A percentile compares a stretch with the other conserved stretches of the same genome.
Evolutionary conservation across 805 yeast genomes (phyloP).

Genomic region (Candida saitoana): DNA sequence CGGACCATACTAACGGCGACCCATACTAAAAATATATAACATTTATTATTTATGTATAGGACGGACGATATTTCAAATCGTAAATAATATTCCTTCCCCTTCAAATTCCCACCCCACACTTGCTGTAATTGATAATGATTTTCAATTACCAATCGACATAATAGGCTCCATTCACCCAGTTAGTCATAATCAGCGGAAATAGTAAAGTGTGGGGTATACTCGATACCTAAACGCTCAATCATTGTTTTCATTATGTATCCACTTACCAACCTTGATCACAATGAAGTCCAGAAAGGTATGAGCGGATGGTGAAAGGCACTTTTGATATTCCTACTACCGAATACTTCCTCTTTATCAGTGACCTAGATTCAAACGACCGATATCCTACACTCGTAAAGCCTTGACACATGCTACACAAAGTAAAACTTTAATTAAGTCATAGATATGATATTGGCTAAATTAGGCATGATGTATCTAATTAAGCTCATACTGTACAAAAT

Average conservation of each 20-base stretch:
- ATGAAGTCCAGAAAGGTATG: too few relatives aligned
- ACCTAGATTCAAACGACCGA: too few relatives aligned
- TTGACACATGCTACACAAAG: too few relatives aligned
- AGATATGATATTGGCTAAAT: too few relatives aligned
- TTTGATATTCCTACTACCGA: too few relatives aligned
- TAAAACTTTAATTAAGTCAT: too few relatives aligned
- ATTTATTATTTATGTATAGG: neutral
- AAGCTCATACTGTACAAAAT: neutral
- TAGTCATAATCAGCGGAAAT: neutral
- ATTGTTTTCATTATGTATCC: neutral
- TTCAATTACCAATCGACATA: neutral
- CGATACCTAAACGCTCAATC: neutral
- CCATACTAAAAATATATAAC: too few relatives aligned
- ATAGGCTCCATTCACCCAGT: neutral
- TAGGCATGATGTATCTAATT: neutral
- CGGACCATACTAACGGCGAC: too few relatives aligned
- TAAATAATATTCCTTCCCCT: neutral
- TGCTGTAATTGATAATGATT: neutral
- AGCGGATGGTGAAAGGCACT: too few relatives aligned
- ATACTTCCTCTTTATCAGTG: too few relatives aligned
- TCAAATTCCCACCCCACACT: neutral
- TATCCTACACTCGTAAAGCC: too few relatives aligned
- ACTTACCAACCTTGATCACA: neutral
- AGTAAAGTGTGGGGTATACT: neutral
- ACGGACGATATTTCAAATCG: too few relatives aligned